Conservation (phyloP, 225 moss, liverwort and hornwort species). For the Pleurozium schreberi region DNA sequence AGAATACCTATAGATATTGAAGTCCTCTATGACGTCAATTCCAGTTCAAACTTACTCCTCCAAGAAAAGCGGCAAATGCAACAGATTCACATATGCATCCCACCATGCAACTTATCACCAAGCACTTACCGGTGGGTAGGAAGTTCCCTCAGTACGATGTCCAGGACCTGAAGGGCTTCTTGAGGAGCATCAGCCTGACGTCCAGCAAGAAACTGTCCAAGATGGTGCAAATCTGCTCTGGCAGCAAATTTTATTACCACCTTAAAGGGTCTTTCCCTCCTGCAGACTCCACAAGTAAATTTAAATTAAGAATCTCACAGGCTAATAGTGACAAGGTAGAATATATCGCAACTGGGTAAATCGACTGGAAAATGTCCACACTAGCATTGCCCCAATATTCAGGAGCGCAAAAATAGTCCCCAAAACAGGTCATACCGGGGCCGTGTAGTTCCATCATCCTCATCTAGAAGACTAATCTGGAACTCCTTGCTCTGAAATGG, state of each 20-base stretch:
- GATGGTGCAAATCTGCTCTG: conserved; percentile 83
- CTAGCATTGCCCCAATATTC: neutral
- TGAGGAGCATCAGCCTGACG: conserved; percentile 96
- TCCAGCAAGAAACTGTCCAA: conserved; percentile 86
- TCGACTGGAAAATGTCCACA: neutral
- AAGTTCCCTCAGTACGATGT: conserved; percentile 84
- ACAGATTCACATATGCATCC: neutral
- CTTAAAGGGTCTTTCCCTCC: conserved; percentile 78
- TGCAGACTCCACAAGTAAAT: neutral
- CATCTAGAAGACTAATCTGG: conserved; percentile 73
- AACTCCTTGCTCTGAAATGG: conserved; percentile 86
- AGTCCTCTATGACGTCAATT: neutral
- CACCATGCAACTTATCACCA: neutral
- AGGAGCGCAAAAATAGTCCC: neutral
- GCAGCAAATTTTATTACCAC: conserved; percentile 96
- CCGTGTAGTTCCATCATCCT: conserved; percentile 68
- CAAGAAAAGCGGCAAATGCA: neutral
- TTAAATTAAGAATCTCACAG: neutral
- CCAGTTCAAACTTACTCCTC: neutral
- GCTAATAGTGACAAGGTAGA: no score
- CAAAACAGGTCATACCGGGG: conserved; percentile 30
- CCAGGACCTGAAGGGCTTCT: conserved; percentile 92
- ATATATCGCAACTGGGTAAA: neutral
- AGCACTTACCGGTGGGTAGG: conserved; percentile 71
- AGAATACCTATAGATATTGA: conserved; percentile 43